Conservation (phyloP, 805 yeast species). For the Yarrowia sp. region DNA sequence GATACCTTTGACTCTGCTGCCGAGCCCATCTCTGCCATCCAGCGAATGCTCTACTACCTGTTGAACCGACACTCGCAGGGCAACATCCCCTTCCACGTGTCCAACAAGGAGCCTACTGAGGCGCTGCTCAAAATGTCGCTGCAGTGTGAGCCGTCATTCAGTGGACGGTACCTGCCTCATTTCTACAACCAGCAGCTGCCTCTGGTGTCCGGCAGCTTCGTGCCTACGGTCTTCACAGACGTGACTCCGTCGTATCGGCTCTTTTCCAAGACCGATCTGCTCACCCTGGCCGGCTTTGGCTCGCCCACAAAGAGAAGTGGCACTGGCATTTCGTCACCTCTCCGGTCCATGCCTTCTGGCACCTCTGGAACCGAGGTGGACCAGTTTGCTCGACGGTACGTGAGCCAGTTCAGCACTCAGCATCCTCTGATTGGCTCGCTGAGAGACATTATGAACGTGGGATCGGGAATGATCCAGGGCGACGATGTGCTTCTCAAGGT, state of each 20-base stretch:
- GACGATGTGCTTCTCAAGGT: slow-evolving; percentile 68
- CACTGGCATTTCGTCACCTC: slow-evolving; percentile 39
- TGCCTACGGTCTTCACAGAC: slow-evolving; percentile 71
- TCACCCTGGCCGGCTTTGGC: slow-evolving; percentile 62
- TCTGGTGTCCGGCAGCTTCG: slow-evolving; percentile 64
- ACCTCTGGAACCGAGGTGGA: slow-evolving; percentile 40
- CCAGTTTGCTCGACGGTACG: slow-evolving; percentile 47
- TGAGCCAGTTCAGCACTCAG: slow-evolving; percentile 48
- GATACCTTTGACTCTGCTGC: slow-evolving; percentile 48
- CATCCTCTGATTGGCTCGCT: slow-evolving; percentile 62
- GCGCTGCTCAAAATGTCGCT: slow-evolving; percentile 71
- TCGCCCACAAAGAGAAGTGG: slow-evolving; percentile 38
- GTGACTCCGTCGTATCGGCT: slow-evolving; percentile 61
- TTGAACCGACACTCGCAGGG: slow-evolving; percentile 55
- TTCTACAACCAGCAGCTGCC: slow-evolving; percentile 62
- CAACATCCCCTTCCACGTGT: slow-evolving; percentile 49
- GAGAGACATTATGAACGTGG: slow-evolving; percentile 69
- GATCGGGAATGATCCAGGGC: slow-evolving; percentile 63
- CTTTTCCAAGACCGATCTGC: slow-evolving; percentile 59
- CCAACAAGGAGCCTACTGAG: slow-evolving; percentile 45
- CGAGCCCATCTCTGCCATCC: slow-evolving; percentile 50
- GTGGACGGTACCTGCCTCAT: slow-evolving; percentile 55
- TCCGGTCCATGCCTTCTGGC: slow-evolving; percentile 34
- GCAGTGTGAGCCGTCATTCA: slow-evolving; percentile 64
- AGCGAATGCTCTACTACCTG: slow-evolving; percentile 55